phyloP scores from a whole-genome alignment of 169 alveolate species.

The Eimeria necatrix region DNA sequence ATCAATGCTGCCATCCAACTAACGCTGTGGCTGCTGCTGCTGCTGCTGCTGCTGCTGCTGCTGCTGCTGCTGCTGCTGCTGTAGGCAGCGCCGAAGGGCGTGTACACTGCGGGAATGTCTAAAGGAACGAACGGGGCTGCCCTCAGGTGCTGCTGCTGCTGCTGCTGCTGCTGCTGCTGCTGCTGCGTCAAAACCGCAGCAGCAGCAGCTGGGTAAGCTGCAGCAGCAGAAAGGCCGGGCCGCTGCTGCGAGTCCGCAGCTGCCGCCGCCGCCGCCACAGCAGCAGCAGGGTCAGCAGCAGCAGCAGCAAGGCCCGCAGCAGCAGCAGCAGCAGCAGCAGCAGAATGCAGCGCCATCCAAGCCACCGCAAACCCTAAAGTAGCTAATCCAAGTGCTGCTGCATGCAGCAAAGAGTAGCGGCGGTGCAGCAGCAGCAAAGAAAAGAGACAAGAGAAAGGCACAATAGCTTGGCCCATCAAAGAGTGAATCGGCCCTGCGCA shows the following conservation, averaged over 20 bases:
- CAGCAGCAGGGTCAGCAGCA: no score
- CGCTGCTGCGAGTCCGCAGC: no score
- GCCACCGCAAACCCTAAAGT: background rate
- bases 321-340: no score
- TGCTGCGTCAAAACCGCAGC: no score
- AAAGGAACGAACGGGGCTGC: background rate
- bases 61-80: background rate
- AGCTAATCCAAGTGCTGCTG: slow-evolving; percentile 22
- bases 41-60: background rate
- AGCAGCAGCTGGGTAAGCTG: no score
- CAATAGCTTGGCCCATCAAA: slow-evolving; percentile 34
- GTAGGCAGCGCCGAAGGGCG: background rate
- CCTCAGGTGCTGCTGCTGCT: background rate
- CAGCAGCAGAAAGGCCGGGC: no score
- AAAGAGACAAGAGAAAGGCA: slow-evolving; percentile 54
- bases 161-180: no score
- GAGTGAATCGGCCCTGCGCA: slow-evolving; percentile 20
- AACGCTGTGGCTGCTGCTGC: background rate
- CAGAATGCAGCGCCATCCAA: no score
- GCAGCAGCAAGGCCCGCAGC: no score
- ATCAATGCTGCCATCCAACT: background rate
- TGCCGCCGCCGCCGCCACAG: no score
- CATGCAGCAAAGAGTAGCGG: slow-evolving; percentile 48
- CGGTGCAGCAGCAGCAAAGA: slow-evolving; percentile 54
- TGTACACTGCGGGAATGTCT: background rate